Percentiles rank a stretch among this genome's conserved stretches.
These are phyloP conservation scores for Nicotiana obtusifolia DNA, from an alignment of 257 asterid genomes.

Conservation along the genomic window DNA sequence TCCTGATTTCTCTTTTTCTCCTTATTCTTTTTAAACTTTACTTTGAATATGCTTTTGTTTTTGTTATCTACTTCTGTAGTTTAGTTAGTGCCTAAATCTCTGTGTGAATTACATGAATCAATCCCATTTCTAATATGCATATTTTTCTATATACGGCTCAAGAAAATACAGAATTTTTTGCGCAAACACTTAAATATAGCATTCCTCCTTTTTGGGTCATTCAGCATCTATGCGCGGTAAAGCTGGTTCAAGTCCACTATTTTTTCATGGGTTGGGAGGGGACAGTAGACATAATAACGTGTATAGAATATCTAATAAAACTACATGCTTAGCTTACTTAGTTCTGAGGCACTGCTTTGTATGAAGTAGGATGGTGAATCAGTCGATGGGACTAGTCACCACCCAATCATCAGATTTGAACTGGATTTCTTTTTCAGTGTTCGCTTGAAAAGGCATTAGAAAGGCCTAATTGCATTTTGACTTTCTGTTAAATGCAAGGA, in stretches of 20 bases:
- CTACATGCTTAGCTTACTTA: neutral
- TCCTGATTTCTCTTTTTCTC: neutral
- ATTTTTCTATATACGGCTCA: neutral
- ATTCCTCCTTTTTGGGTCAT: neutral
- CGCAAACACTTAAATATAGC: neutral
- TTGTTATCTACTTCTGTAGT: neutral
- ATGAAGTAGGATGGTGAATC: neutral
- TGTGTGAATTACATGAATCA: neutral
- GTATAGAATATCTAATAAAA: neutral
- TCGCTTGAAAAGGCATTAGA: neutral
- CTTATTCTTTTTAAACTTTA: neutral
- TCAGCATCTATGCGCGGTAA: too few species aligned
- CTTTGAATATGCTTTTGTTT: neutral
- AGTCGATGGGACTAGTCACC: neutral
- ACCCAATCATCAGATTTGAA: too few species aligned
- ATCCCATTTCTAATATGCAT: too few species aligned
- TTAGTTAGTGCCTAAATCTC: neutral
- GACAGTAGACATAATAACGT: neutral
- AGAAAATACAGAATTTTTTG: neutral
- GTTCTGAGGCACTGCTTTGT: neutral
- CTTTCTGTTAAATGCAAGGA: neutral
- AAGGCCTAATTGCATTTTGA: neutral
- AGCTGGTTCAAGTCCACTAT: too few species aligned
- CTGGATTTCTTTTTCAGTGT: neutral
- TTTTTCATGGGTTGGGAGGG: neutral